These are phyloP conservation scores for barrel medic (Medicago truncatula) DNA, from an alignment of 306 rosid genomes.

Conservation along the genomic window MtrunA17r5.0-ANR NC_053049.1:5343001-5343500, in stretches of 20 bases:
- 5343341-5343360: slow-evolving; percentile 30
- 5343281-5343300: neutral
- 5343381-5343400: slow-evolving; percentile 9
- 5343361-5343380: slow-evolving; percentile 1
- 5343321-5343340: slow-evolving; percentile 15
- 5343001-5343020: too few species aligned
- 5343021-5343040: too few species aligned
- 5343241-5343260: neutral
- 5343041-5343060: too few species aligned
- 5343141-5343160: too few species aligned
- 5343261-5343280: slow-evolving; percentile 1
- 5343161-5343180: too few species aligned
- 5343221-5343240: neutral
- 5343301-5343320: slow-evolving; percentile 8
- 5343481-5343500: slow-evolving; percentile 29
- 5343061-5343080: too few species aligned
- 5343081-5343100: too few species aligned
- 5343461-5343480: neutral
- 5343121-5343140: too few species aligned
- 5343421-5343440: slow-evolving; percentile 17
- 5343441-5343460: slow-evolving; percentile 22
- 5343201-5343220: too few species aligned
- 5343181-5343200: too few species aligned
- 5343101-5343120: too few species aligned
- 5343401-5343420: slow-evolving; percentile 23